Percentiles rank a stretch among this genome's conserved stretches.
These are phyloP conservation scores for Podospora anserina DNA, from an alignment of 495 filamentous ascomycete genomes.

Conservation along the genomic window DNA sequence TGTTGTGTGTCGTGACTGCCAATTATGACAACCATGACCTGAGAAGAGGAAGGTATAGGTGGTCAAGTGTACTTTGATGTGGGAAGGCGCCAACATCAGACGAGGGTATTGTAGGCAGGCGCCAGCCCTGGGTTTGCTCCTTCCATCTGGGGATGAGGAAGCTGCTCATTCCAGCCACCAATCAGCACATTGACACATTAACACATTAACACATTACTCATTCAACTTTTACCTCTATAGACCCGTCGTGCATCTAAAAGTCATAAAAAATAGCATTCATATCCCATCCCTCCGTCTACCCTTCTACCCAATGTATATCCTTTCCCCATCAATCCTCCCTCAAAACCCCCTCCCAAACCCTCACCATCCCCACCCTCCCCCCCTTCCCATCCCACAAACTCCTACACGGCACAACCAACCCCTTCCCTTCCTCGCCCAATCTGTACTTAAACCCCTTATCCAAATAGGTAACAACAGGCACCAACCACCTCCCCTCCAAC, in stretches of 20 bases:
- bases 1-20: no score
- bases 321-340: neutral
- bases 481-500: neutral
- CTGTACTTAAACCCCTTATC: constrained; percentile 4
- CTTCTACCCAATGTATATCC: no score
- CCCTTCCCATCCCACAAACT: constrained; percentile 29
- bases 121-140: neutral
- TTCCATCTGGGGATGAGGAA: neutral
- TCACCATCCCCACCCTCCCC: constrained; percentile 19
- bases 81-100: neutral
- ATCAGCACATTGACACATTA: no score
- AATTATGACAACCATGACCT: no score
- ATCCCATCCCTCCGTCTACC: no score
- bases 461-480: constrained; percentile 20
- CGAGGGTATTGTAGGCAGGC: neutral
- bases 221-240: no score
- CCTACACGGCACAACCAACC: constrained; percentile 25
- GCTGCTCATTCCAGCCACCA: no score
- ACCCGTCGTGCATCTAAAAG: no score
- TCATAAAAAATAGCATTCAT: no score
- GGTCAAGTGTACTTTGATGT: no score
- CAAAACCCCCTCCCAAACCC: constrained; percentile 27
- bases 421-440: neutral
- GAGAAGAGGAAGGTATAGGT: no score
- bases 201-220: no score